Evolutionary conservation across 1,284 basidiomycete species (phyloP).

Genomic region (Fomitopsis schrenkii): DNA sequence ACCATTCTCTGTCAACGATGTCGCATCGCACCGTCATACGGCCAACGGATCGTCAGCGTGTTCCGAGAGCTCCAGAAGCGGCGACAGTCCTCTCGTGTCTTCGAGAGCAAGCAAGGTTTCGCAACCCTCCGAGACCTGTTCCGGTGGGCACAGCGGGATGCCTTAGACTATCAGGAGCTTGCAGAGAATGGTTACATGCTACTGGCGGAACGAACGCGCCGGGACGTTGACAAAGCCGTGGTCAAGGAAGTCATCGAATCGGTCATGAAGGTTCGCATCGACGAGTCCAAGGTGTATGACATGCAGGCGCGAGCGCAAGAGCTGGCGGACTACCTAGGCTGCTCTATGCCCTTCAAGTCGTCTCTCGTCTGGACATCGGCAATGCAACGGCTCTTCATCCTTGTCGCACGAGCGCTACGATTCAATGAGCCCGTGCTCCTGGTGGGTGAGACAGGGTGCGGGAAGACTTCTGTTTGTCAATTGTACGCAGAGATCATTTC

Average conservation of each 20-base stretch:
- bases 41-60: conserved; percentile 86
- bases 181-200: conserved; percentile 99
- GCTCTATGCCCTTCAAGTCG: conserved; percentile 45
- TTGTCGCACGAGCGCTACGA: conserved; percentile 80
- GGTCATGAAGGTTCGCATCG: conserved; percentile 85
- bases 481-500: conserved; percentile 71
- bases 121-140: conserved; percentile 97
- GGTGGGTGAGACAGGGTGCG: conserved; percentile 98
- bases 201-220: conserved; percentile 87
- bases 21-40: conserved; percentile 90
- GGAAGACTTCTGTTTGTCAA: conserved; percentile 97
- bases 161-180: conserved; percentile 87
- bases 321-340: conserved; percentile 48
- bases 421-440: conserved; percentile 95
- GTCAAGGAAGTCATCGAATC: conserved; percentile 94
- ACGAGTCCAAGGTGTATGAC: conserved; percentile 68
- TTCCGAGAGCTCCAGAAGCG: conserved; percentile 94
- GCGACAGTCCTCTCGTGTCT: conserved; percentile 87
- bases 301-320: conserved; percentile 47
- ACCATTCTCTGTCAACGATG: conserved; percentile 89
- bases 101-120: conserved; percentile 97
- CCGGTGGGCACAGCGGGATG: conserved; percentile 92
- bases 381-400: conserved; percentile 87
- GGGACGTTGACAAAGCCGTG: conserved; percentile 80
- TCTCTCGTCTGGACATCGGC: conserved; percentile 87